Percentiles rank a stretch among this genome's conserved stretches.
These are phyloP conservation scores for Amanita brunnescens DNA, from an alignment of 768 basidiomycete species.

Conservation along the genomic window DNA sequence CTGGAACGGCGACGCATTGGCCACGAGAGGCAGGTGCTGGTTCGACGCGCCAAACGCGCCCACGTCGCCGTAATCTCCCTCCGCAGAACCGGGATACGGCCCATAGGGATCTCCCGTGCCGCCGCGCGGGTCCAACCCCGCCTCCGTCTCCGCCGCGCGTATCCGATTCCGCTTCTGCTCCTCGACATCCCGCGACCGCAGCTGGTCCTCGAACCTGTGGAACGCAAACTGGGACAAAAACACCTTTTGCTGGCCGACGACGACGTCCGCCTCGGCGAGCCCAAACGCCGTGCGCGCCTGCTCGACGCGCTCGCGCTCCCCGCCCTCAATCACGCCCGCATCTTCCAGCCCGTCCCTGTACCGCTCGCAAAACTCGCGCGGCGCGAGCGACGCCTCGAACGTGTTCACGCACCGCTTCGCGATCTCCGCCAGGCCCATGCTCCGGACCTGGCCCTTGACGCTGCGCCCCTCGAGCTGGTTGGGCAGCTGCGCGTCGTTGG, in stretches of 20 bases:
- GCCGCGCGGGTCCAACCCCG: constrained; percentile 53
- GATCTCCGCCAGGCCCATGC: constrained; percentile 71
- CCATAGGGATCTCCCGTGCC: constrained; percentile 61
- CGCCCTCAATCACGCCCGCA: constrained; percentile 51
- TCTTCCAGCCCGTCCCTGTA: constrained; percentile 62
- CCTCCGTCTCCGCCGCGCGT: constrained; percentile 67
- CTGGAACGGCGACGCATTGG: constrained; percentile 76
- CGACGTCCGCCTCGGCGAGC: constrained; percentile 63
- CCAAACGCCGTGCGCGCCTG: constrained; percentile 48
- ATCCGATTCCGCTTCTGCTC: constrained; percentile 78
- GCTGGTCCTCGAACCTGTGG: constrained; percentile 79
- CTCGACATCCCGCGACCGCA: constrained; percentile 77
- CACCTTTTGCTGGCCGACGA: constrained; percentile 80
- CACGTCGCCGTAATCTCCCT: constrained; percentile 32
- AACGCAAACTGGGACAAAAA: constrained; percentile 84
- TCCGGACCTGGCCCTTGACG: constrained; percentile 87
- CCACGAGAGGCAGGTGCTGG: constrained; percentile 75
- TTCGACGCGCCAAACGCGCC: constrained; percentile 46
- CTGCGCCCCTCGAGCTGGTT: constrained; percentile 89
- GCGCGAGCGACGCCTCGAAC: constrained; percentile 81
- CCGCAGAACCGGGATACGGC: constrained; percentile 48
- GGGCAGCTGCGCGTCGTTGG: constrained; percentile 91
- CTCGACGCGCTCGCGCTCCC: constrained; percentile 49
- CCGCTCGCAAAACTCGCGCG: constrained; percentile 77
- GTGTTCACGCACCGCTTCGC: constrained; percentile 54